A percentile compares a stretch with the other conserved stretches of the same genome.
These are phyloP conservation scores for Corylus avellana DNA, from an alignment of 306 rosid species.

Conservation along the genomic window DNA sequence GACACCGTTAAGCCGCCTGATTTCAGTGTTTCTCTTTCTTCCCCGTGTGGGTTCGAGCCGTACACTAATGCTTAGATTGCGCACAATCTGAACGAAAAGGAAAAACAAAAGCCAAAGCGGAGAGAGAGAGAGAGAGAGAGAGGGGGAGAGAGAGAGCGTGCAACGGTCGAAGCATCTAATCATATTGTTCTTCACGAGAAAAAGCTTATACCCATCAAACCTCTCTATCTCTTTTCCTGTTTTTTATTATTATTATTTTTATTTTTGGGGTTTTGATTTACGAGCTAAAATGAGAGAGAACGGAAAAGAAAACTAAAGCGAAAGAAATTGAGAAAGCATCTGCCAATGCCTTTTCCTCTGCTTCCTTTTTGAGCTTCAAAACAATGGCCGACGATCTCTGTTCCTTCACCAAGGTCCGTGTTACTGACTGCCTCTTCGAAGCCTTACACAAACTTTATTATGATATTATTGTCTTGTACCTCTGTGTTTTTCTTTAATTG, in stretches of 20 bases:
- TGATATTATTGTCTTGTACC: neutral
- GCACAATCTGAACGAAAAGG: neutral
- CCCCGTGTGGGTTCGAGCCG: neutral
- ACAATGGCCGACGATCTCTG: conserved; percentile 85
- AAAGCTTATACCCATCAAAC: conserved; percentile 33
- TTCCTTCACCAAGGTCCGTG: conserved; percentile 74
- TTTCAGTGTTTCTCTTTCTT: neutral
- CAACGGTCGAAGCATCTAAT: conserved; percentile 37
- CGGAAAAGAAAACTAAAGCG: conserved; percentile 11
- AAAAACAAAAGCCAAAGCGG: neutral
- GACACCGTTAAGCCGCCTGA: neutral
- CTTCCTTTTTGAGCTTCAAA: conserved; percentile 57
- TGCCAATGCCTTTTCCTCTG: conserved; percentile 63
- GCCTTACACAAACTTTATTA: conserved; percentile 7
- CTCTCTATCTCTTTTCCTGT: conserved; percentile 39
- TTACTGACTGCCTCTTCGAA: conserved; percentile 1
- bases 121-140: conserved; percentile 12
- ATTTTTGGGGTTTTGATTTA: conserved; percentile 17
- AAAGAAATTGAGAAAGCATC: conserved; percentile 10
- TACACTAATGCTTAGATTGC: neutral
- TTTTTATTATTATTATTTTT: neutral
- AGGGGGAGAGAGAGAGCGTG: conserved; percentile 20
- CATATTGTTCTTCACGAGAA: conserved; percentile 34
- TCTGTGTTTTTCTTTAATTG: neutral
- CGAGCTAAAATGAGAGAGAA: conserved; percentile 30